These are phyloP conservation scores for Ambrosia hybrid DNA, from an alignment of 140 eudicot genomes.

Conservation along the genomic window DNA sequence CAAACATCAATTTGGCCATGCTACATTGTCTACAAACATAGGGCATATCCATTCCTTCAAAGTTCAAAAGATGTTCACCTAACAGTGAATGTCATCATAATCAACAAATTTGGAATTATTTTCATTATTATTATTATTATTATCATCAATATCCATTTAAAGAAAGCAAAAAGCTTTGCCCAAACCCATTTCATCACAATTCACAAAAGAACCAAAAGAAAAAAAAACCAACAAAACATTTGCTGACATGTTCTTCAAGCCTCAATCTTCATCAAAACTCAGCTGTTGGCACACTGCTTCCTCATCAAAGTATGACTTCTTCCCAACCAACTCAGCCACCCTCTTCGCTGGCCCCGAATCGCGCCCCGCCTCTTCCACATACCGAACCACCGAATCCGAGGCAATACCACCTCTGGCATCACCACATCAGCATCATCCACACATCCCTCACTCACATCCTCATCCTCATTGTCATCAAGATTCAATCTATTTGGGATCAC, in stretches of 20 bases:
- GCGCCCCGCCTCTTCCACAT: conserved; percentile 53
- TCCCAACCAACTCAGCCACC: conserved; percentile 74
- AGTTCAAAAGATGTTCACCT: background rate
- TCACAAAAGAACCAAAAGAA: background rate
- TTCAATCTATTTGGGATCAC: conserved; percentile 45
- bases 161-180: conserved; percentile 47
- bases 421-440: conserved; percentile 22
- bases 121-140: background rate
- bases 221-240: conserved; percentile 23
- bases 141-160: conserved; percentile 21
- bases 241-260: conserved; percentile 16
- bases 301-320: conserved; percentile 58
- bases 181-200: conserved; percentile 18
- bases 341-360: conserved; percentile 90
- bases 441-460: background rate
- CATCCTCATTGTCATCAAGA: conserved; percentile 25
- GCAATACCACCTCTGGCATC: conserved; percentile 43
- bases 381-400: conserved; percentile 54
- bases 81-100: background rate
- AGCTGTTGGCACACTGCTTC: conserved; percentile 58
- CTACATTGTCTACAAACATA: too few species aligned
- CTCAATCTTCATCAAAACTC: conserved; percentile 51
- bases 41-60: background rate
- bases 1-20: too few species aligned
- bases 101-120: background rate